Base-by-base conservation (phyloP, 306 rosid species). In the Pterocarpus macrocarpus region DNA sequence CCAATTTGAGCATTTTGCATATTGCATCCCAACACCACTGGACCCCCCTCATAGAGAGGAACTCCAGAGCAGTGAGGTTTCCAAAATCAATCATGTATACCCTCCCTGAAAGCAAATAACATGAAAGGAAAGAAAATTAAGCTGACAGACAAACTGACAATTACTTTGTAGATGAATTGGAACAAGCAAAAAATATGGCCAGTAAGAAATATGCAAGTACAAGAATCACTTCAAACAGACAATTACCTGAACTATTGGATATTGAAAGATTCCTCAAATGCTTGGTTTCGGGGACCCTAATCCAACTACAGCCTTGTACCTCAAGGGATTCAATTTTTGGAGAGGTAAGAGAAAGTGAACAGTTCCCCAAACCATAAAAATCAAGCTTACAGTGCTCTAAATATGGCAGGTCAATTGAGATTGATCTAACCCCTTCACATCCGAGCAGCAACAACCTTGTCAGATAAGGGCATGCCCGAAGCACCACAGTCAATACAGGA, bases 11-110 rank as follows among this genome's bases (percentile, higher is more conserved):
- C 92, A 93, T 92, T 76, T 88, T 92, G 85, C 94, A 86, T 74
- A 96, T 86, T 50, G 99, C 99, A 71, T 85, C 90, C 99, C 99
- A 93, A 76, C 93, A 86, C 99, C 99, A 96, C 39, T 93, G 98
- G 50, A 96, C 78, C 28, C 99, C 99, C 76, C 97, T 88, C 78
- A 96, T 89, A 55, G 91, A 81, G 53, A 96, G 85, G 80, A 83
- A 82, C 85, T 96, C 99, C 32, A 96, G 87, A 38, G 94, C 92
- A 68, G 82, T 44, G 47, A 92, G 97, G 63, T 87, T 86, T 36
- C 90, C 98, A 13, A 93, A 93, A 82, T 93, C 98, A 81, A 96
- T 90, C 94, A 86, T 88, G 91, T 92, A 86, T 14, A 96, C 97
- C 88, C 92, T 90, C 73, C 98, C 99, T 96, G 76, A 41, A 85